Evolutionary conservation across 2,329 filamentous ascomycete species (phyloP), one percentile per base, ranked within the genome.

Genomic region (Paramyrothecium sp.): DNA sequence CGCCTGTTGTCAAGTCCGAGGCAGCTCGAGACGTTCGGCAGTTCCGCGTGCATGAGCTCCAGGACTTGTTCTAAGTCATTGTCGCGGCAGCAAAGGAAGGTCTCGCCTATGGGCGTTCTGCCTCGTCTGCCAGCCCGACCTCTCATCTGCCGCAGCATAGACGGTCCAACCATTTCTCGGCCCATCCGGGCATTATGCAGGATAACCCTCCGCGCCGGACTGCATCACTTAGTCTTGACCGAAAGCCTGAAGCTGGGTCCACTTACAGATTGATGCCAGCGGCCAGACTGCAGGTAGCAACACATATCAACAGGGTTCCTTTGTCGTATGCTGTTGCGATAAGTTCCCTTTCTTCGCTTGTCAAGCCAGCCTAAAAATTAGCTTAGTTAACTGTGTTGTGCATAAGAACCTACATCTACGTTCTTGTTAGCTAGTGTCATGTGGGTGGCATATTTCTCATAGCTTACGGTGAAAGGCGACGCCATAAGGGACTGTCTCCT

Each of bases 91-190:
- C 89, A 92, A 1, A 92, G 75, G 68, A 89, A 92, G 1, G 89
- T 92, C 73, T 92, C 90, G 2, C 90, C 90, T 51, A 90, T 76
- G 53, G 90, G 88, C 56, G 91, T 89, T 66, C 91, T 92, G 52
- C 90, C 90, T 71, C 92, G 92, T 55, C 90, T 82, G 7, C 90
- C 90, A 20, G 90, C 90, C 59, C 90, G 82, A 3, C 90, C 90
- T 67, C 89, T 84, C 90, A 92, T 93, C 72, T 93, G 90, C 52
- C 89, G 84, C 71, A 93, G 77, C 87, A 93, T 90, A 3, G 89
- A 86, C 13, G 90, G 89, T 0, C 89, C 89, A n/a, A 92, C 84
- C 51, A 92, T 76, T 50, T 92, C 89, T 54, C 87, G 81, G 0
- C 90, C 90, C 88, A 92, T 92, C 46, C 87, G 82, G 30, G 88